Base-by-base conservation (phyloP, 768 basidiomycete species). In the Fomitopsis pulvina region DNA sequence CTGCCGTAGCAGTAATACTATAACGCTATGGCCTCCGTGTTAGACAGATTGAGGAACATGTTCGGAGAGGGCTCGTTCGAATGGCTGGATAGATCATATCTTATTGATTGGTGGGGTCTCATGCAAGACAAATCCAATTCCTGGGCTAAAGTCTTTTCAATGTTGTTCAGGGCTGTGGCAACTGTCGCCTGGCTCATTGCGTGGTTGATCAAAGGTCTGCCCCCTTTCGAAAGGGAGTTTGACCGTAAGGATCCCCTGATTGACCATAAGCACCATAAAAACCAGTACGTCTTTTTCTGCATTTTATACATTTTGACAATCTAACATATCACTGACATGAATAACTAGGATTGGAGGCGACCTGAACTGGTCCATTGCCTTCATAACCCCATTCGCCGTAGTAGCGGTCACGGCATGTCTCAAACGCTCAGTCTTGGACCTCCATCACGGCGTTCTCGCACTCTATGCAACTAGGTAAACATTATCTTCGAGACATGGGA, bases 391-490 rank as follows among this genome's bases (percentile, higher is more conserved):
- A 1, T 57, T 74, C 32, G 54, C 62, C 2, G 52, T 76, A 14
- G 63, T 77, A n/a, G 41, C 62, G 2, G 46, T 67, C 3, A 56
- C 66, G 8, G 76, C 77, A 0, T 49, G 65, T 16, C 51, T 70
- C 16, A 72, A 71, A 32, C 60, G 66, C 9, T 82, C 82, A 4
- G 57, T 75, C 2, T 57, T 77, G 12, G 69, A 77, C 38, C 67
- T 82, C 12, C 81, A 85, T 56, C 82, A 86, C 56, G 79, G 77
- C 22, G 56, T 71, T 9, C 69, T 86, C 20, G 72, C 74, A n/a
- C 59, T 81, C 7, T 71, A 64, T 39, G 67, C 78, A 11, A 58
- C 60, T 21, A 63, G 64, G 72, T 72, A 42, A 25, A 55, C 45
- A 14, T 38, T 27, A 62, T 62, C 38, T 29, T 22, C 14, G 21